phyloP scores from a whole-genome alignment of 2,329 filamentous ascomycete species.

The Dichotomopilus funicola region DNA sequence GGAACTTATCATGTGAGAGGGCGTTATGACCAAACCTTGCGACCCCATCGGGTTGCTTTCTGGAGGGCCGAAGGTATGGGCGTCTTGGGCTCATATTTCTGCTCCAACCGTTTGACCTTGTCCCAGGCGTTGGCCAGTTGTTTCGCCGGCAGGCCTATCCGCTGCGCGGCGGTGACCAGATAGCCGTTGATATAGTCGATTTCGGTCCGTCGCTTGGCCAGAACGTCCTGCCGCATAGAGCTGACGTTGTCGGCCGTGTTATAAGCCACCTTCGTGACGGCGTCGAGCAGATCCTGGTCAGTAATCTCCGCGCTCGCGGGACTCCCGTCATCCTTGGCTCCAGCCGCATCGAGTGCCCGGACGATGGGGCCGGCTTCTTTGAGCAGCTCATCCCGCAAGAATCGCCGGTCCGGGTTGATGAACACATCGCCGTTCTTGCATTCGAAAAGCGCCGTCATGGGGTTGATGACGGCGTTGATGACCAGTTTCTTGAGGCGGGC shows the following conservation, averaged over 20 bases:
- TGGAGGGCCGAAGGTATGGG: no score
- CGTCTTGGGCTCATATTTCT: background rate
- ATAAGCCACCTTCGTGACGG: constrained; percentile 16
- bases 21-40: no score
- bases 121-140: background rate
- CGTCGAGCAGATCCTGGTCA: constrained; percentile 1
- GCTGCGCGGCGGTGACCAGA: constrained; percentile 1
- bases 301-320: background rate
- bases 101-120: background rate
- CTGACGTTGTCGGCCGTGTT: constrained; percentile 28
- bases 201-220: constrained; percentile 10
- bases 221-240: constrained; percentile 32
- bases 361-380: constrained; percentile 12
- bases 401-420: background rate
- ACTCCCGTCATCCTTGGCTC: background rate
- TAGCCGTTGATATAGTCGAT: constrained; percentile 19
- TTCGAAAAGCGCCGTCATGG: constrained; percentile 51
- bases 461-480: constrained; percentile 60
- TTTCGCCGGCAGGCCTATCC: background rate
- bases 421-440: constrained; percentile 15
- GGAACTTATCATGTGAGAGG: no score
- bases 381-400: background rate
- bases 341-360: background rate
- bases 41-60: no score
- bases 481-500: constrained; percentile 52